Conservation (phyloP, 768 basidiomycete species). For the Omphalotus guepiniiformis region DNA sequence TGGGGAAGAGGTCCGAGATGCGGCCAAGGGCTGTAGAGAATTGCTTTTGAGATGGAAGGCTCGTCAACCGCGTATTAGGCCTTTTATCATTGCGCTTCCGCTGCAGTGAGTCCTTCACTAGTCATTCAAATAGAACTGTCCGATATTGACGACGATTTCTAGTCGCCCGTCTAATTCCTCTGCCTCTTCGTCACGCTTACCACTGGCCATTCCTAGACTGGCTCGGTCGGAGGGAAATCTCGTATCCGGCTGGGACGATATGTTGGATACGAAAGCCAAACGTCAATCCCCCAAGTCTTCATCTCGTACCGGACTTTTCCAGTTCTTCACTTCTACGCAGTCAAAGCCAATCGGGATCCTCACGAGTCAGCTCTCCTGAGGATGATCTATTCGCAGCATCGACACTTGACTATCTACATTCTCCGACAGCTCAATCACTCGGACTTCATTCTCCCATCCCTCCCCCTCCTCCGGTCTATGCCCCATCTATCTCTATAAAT, state of each 20-base stretch:
- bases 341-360: not conserved
- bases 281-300: conserved; percentile 1
- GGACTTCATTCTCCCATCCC: conserved; percentile 30
- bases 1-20: conserved; percentile 6
- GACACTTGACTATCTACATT: conserved; percentile 41
- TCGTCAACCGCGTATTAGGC: not conserved
- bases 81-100: not conserved
- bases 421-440: conserved; percentile 37
- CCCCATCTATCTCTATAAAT: not conserved
- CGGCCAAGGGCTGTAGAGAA: not conserved
- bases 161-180: conserved; percentile 1
- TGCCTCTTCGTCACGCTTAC: too few species aligned
- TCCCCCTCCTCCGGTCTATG: conserved; percentile 16
- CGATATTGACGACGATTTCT: too few species aligned
- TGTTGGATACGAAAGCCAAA: not conserved
- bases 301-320: not conserved
- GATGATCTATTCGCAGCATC: conserved; percentile 40
- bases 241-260: conserved; percentile 9
- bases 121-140: too few species aligned
- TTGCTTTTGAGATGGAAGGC: not conserved
- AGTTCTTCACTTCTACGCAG: conserved; percentile 2
- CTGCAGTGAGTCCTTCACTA: conserved; percentile 4
- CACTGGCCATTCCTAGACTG: too few species aligned
- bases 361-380: conserved; percentile 18
- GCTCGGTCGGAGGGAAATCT: not conserved